A percentile compares a stretch with the other conserved stretches of the same genome.
phyloP scores from a whole-genome alignment of 2,329 filamentous ascomycete species.

The Alternaria gansuensis region DNA sequence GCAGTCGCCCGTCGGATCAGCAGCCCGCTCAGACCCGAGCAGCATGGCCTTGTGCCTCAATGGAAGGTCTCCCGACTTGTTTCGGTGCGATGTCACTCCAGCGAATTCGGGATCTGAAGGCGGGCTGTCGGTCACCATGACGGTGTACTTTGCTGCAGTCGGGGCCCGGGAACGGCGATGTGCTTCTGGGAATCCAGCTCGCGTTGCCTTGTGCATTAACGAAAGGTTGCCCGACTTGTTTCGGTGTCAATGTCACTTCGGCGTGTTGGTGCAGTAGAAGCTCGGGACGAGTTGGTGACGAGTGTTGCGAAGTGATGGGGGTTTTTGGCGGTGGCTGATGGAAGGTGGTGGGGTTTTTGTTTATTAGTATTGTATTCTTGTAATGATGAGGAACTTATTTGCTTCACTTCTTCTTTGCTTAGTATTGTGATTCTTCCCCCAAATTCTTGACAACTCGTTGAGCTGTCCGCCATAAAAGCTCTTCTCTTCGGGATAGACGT shows the following conservation, averaged over 20 bases:
- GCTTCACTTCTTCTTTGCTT: background rate
- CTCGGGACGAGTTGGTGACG: constrained; percentile 21
- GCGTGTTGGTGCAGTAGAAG: constrained; percentile 29
- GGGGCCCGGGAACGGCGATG: constrained; percentile 24
- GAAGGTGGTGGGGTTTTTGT: background rate
- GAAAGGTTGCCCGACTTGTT: constrained; percentile 21
- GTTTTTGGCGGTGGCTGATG: background rate
- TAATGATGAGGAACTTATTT: constrained; percentile 1
- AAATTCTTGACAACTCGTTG: too few relatives aligned
- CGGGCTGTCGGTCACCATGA: constrained; percentile 7
- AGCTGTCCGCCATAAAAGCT: too few relatives aligned
- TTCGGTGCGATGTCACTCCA: constrained; percentile 24
- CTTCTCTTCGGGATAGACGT: too few relatives aligned
- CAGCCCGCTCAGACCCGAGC: constrained; percentile 15
- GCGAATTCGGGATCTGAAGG: constrained; percentile 15
- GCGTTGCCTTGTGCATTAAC: constrained; percentile 24
- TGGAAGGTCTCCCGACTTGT: constrained; percentile 22
- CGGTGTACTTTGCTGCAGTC: constrained; percentile 18
- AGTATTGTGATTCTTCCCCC: background rate
- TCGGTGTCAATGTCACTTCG: constrained; percentile 22
- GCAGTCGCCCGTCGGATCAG: constrained; percentile 19
- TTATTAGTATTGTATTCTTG: background rate
- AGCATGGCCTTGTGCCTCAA: constrained; percentile 24
- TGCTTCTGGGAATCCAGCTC: constrained; percentile 22
- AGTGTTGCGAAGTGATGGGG: background rate